phyloP scores from a whole-genome alignment of 108 stramenopile genomes.

The Conticribra guillardii region DNA sequence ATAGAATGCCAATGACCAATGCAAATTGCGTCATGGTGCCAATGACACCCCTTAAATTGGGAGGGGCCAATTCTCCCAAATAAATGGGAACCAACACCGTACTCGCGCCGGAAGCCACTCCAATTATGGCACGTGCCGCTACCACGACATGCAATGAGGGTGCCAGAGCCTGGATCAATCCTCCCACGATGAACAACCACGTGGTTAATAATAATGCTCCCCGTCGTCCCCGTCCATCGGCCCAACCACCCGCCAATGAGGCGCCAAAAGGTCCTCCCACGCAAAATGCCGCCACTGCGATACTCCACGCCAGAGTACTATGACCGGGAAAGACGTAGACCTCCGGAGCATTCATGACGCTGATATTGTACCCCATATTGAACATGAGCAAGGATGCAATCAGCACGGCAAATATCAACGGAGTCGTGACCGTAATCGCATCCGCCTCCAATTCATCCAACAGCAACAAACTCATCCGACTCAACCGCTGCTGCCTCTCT shows the following conservation, averaged over 20 bases:
- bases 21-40: slow-evolving; percentile 98
- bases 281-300: slow-evolving; percentile 84
- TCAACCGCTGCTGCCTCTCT: slow-evolving; percentile 54
- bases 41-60: slow-evolving; percentile 91
- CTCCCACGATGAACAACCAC: slow-evolving; percentile 84
- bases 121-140: slow-evolving; percentile 85
- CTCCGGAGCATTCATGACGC: slow-evolving; percentile 89
- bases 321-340: slow-evolving; percentile 86
- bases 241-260: slow-evolving; percentile 60
- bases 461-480: slow-evolving; percentile 72
- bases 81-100: slow-evolving; percentile 96
- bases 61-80: slow-evolving; percentile 90
- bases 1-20: slow-evolving; percentile 92
- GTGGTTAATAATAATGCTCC: slow-evolving; percentile 76
- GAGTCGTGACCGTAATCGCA: slow-evolving; percentile 80
- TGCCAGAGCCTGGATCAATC: slow-evolving; percentile 74
- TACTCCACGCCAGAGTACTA: slow-evolving; percentile 71
- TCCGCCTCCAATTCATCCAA: slow-evolving; percentile 87
- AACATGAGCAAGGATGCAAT: slow-evolving; percentile 53
- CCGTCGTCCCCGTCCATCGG: slow-evolving; percentile 76
- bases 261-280: slow-evolving; percentile 87
- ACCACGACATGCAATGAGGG: slow-evolving; percentile 78
- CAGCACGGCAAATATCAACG: slow-evolving; percentile 81
- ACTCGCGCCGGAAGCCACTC: slow-evolving; percentile 89
- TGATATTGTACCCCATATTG: slow-evolving; percentile 76